Percentiles rank a stretch among this genome's conserved stretches.
phyloP scores from a whole-genome alignment of 768 basidiomycete species.

The Boletus bicolor region DNA sequence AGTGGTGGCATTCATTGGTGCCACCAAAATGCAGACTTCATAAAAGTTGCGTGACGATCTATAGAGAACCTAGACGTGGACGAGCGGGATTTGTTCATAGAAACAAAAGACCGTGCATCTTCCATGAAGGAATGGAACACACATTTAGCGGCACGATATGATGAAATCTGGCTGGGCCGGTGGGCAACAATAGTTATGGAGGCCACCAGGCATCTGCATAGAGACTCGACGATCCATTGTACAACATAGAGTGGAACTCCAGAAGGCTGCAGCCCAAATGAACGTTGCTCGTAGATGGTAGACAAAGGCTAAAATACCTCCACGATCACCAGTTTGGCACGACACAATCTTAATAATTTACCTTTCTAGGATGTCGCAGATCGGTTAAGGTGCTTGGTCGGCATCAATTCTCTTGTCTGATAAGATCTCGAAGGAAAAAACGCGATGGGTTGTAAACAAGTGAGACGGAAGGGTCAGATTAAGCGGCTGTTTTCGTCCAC shows the following conservation, averaged over 20 bases:
- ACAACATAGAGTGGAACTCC: not conserved
- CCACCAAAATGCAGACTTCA: constrained; percentile 5
- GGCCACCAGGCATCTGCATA: not conserved
- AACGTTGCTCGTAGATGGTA: not conserved
- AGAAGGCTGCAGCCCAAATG: not conserved
- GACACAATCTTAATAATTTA: not conserved
- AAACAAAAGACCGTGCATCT: constrained; percentile 1
- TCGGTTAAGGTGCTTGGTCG: constrained; percentile 19
- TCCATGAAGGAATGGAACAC: not conserved
- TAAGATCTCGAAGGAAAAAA: constrained; percentile 21
- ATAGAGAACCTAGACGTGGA: not conserved
- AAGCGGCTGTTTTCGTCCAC: constrained; percentile 6
- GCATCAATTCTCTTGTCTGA: constrained; percentile 12
- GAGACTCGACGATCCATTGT: not conserved
- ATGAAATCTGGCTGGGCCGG: too few species aligned
- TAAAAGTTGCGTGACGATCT: constrained; percentile 15
- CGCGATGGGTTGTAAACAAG: constrained; percentile 1
- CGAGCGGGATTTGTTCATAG: not conserved
- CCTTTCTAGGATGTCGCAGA: constrained; percentile 11
- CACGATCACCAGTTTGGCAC: not conserved
- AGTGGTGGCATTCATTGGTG: constrained; percentile 4
- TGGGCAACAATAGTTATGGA: not conserved
- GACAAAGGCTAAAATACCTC: not conserved
- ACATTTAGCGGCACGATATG: not conserved
- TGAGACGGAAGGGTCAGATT: not conserved